phyloP scores from a whole-genome alignment of 352 stramenopile species.

The Plasmopara muralis region DNA sequence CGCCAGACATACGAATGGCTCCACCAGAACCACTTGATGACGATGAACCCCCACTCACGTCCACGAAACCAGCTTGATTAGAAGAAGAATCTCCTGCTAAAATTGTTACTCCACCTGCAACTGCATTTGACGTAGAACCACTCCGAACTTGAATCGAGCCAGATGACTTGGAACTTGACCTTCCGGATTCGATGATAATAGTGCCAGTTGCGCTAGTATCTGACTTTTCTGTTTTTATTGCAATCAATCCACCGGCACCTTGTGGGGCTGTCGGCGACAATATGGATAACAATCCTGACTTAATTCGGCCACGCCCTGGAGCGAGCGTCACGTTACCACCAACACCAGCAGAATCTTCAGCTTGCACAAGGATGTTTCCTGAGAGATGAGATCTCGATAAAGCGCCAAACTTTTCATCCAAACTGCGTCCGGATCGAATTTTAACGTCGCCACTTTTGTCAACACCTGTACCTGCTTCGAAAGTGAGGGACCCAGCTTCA shows the following conservation, averaged over 20 bases:
- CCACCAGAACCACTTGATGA: constrained; percentile 13
- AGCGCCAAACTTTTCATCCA: constrained; percentile 5
- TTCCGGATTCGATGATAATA: constrained; percentile 15
- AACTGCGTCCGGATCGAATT: constrained; percentile 10
- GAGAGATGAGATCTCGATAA: constrained; percentile 6
- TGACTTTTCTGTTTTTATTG: constrained; percentile 16
- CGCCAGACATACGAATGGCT: constrained; percentile 12
- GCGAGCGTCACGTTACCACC: constrained; percentile 20
- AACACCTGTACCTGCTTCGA: constrained; percentile 17
- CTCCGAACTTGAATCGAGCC: constrained; percentile 15
- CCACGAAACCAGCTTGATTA: constrained; percentile 8
- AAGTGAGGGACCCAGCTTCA: constrained; percentile 16
- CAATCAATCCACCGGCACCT: constrained; percentile 13
- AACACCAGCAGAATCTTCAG: constrained; percentile 11
- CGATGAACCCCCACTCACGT: constrained; percentile 13
- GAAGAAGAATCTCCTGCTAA: constrained; percentile 6
- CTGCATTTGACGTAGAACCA: constrained; percentile 8
- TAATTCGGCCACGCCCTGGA: constrained; percentile 13
- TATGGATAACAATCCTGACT: constrained; percentile 18
- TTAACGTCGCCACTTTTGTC: constrained; percentile 21
- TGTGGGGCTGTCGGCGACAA: constrained; percentile 11
- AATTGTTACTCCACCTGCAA: constrained; percentile 11
- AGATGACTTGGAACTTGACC: constrained; percentile 6
- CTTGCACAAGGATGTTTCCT: constrained; percentile 20
- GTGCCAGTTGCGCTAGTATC: constrained; percentile 10